These are phyloP conservation scores for Plectosphaerella cucumerina DNA, from an alignment of 2,329 filamentous ascomycete genomes.

Conservation along the genomic window DNA sequence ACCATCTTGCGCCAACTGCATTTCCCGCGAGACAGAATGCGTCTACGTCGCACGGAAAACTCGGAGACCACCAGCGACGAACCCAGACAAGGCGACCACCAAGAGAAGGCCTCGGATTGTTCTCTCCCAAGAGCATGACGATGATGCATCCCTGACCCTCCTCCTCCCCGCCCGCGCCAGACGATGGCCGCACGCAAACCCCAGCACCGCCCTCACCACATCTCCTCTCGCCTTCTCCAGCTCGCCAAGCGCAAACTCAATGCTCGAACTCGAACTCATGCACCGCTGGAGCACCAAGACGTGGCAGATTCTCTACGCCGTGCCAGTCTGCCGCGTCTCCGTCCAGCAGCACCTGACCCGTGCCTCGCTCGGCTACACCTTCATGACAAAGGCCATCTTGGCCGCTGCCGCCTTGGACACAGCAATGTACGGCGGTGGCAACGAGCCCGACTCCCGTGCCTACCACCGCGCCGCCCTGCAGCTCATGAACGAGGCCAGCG, in stretches of 20 bases:
- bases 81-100: too few species aligned
- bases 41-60: background rate
- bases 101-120: background rate
- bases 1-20: constrained; percentile 28
- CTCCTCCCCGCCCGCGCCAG: background rate
- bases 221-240: background rate
- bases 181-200: too few species aligned
- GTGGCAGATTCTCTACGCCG: constrained; percentile 31
- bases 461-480: constrained; percentile 5
- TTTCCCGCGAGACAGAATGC: constrained; percentile 13
- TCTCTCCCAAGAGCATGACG: background rate
- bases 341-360: background rate
- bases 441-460: constrained; percentile 13
- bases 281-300: constrained; percentile 45
- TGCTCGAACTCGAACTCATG: constrained; percentile 44
- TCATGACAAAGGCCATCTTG: background rate
- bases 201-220: background rate
- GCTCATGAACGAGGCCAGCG: constrained; percentile 4
- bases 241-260: background rate
- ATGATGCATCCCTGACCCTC: background rate
- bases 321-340: constrained; percentile 26
- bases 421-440: background rate
- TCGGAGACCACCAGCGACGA: too few species aligned
- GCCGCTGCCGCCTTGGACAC: background rate
- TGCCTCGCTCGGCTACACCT: background rate